These are phyloP conservation scores for Tolypocladium ophioglossoides DNA, from an alignment of 2,329 filamentous ascomycete species.

Conservation along the genomic window DNA sequence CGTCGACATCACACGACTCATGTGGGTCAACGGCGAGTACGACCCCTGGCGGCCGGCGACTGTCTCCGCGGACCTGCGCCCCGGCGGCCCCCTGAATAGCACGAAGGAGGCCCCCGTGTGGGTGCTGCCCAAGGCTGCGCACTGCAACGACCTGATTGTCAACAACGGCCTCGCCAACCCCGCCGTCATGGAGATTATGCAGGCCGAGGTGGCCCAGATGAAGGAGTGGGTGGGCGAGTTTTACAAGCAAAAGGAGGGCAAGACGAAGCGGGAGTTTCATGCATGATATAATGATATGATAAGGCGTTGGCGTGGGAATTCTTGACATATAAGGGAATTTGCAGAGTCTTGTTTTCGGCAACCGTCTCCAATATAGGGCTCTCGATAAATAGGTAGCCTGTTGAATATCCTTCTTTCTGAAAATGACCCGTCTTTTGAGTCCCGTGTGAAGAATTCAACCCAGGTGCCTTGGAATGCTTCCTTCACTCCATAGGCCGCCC, in stretches of 20 bases:
- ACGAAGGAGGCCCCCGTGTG: conserved; percentile 37
- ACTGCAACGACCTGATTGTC: conserved; percentile 43
- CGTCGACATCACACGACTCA: conserved; percentile 38
- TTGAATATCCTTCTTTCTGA: no score
- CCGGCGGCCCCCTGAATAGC: conserved; percentile 40
- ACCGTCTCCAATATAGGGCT: no score
- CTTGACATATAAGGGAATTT: not conserved
- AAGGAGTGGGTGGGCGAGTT: conserved; percentile 43
- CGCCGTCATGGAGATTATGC: conserved; percentile 12
- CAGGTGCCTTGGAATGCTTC: no score
- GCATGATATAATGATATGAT: not conserved
- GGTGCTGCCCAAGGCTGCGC: conserved; percentile 41
- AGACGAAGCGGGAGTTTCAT: not conserved
- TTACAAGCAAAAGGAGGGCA: conserved; percentile 12
- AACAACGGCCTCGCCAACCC: conserved; percentile 33
- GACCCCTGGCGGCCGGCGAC: conserved; percentile 49
- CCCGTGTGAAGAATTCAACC: no score
- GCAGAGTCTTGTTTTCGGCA: no score
- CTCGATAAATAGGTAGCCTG: no score
- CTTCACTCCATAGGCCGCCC: no score
- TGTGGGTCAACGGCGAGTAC: conserved; percentile 47
- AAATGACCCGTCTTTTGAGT: no score
- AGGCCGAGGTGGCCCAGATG: conserved; percentile 36
- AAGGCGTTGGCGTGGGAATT: not conserved
- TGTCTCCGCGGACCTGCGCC: conserved; percentile 40